Evolutionary conservation across 768 basidiomycete genomes (phyloP).

Genomic region (Boletus huronensis): DNA sequence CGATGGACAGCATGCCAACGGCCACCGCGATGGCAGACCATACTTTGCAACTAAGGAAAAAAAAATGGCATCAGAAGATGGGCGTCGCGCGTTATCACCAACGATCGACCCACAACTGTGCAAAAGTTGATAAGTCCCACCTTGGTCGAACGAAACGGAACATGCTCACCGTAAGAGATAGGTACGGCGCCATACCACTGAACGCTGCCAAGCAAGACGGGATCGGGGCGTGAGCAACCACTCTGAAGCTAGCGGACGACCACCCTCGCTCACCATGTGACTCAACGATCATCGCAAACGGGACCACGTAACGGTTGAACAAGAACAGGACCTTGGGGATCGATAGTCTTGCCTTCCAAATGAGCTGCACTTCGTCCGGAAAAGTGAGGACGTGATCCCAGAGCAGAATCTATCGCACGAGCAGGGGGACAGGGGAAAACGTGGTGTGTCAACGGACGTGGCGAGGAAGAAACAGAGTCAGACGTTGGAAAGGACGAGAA

Average conservation of each 20-base stretch:
- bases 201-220: conserved; percentile 13
- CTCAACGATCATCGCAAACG: conserved; percentile 28
- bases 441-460: neutral
- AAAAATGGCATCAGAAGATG: neutral
- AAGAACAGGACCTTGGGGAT: conserved; percentile 33
- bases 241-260: neutral
- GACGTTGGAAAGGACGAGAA: neutral
- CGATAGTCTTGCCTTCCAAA: conserved; percentile 31
- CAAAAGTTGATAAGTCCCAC: neutral
- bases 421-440: neutral
- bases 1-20: conserved; percentile 36
- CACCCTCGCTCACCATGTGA: conserved; percentile 25
- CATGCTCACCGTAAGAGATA: conserved; percentile 17
- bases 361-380: conserved; percentile 30
- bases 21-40: conserved; percentile 18
- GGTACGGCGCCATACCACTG: conserved; percentile 13
- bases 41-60: conserved; percentile 23
- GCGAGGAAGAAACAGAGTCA: neutral
- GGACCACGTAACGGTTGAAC: conserved; percentile 34
- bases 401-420: conserved; percentile 24
- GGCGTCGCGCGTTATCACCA: neutral
- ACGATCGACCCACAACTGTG: conserved; percentile 18
- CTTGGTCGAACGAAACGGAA: neutral
- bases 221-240: neutral
- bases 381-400: conserved; percentile 36